Base-by-base conservation (phyloP, 148 eudicot genomes). In the Euryodendron excelsum region DNA sequence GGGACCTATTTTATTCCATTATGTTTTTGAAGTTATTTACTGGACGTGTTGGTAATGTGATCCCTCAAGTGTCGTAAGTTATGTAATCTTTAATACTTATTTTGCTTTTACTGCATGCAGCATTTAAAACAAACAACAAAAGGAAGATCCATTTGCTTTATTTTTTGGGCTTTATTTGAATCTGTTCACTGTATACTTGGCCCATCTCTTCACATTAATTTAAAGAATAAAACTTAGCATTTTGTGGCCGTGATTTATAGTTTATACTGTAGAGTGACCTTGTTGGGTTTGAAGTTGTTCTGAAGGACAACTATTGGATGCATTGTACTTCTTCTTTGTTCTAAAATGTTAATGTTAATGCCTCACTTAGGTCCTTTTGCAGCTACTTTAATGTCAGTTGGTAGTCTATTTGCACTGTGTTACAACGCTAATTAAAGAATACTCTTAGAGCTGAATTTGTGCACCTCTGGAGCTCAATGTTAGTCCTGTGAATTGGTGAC, bases 201-300 rank as follows among this genome's bases (percentile, higher is more conserved):
- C 28, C 66, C 34, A 61, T 61, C 66, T 61, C 66, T 6, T 61
- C 6, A 11, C 28, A 31, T 61, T 59, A 27, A 14, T 61, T 15
- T 18, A 61, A 28, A 61, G 33, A 27, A n/a, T n/a, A n/a, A n/a
- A n/a, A n/a, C 3, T 61, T 61, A 2, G 63, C 15, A 59, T 61
- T 13, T 61, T 30, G 34, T 61, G 66, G 34, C 66, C 28, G 36
- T 25, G 28, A 14, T 30, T 14, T 15, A 3, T 31, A 41, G 33
- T 64, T 31, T 64, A 31, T 64, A n/a, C 44, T 33, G 69, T 64
- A 18, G 41, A 64, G 69, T 64, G n/a, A n/a, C n/a, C n/a, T n/a
- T n/a, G n/a, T n/a, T 63, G 31, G 44, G n/a, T 64, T 63, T 63
- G 39, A 63, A 31, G 31, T 63, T 63, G 39, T 14, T 63, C 14